These are phyloP conservation scores for Gossypium raimondii DNA, from an alignment of 345 rosid genomes.

Conservation along the genomic window DNA sequence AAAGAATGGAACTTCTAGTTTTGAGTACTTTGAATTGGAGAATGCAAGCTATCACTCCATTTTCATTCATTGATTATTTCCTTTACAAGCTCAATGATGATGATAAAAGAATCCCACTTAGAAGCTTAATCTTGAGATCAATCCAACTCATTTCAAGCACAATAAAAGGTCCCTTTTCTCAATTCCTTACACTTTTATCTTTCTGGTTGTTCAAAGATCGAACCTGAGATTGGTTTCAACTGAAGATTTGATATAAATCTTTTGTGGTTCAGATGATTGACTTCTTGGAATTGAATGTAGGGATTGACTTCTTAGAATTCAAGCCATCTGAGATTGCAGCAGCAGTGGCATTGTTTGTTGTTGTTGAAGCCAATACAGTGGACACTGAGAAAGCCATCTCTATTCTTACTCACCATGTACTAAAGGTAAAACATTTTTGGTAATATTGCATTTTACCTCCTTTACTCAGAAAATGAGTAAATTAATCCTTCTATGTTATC, in stretches of 20 bases:
- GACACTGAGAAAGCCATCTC: constrained; percentile 47
- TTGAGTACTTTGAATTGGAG: constrained; percentile 66
- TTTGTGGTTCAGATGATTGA: no score
- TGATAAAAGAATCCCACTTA: constrained; percentile 21
- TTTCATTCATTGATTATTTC: constrained; percentile 59
- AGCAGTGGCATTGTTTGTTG: constrained; percentile 56
- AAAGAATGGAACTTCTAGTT: constrained; percentile 74
- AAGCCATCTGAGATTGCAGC: constrained; percentile 81
- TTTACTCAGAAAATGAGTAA: no score
- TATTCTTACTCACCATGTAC: constrained; percentile 37
- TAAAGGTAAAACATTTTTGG: constrained; percentile 41
- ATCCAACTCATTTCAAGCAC: constrained; percentile 44
- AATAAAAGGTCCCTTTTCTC: constrained; percentile 36
- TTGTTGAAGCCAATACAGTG: constrained; percentile 36
- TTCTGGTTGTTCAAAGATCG: no score
- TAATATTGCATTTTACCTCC: no score
- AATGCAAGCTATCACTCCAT: constrained; percentile 73
- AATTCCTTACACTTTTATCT: no score
- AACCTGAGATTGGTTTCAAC: no score
- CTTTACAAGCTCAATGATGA: constrained; percentile 46
- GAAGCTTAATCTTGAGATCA: constrained; percentile 36
- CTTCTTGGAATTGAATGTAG: constrained; percentile 43
- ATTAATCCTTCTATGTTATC: no score
- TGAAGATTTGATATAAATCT: no score
- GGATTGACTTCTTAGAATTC: constrained; percentile 61